Evolutionary conservation across 2,329 filamentous ascomycete genomes (phyloP), one percentile per base, ranked within the genome.

Genomic region (Aspergillus aculeatinus): DNA sequence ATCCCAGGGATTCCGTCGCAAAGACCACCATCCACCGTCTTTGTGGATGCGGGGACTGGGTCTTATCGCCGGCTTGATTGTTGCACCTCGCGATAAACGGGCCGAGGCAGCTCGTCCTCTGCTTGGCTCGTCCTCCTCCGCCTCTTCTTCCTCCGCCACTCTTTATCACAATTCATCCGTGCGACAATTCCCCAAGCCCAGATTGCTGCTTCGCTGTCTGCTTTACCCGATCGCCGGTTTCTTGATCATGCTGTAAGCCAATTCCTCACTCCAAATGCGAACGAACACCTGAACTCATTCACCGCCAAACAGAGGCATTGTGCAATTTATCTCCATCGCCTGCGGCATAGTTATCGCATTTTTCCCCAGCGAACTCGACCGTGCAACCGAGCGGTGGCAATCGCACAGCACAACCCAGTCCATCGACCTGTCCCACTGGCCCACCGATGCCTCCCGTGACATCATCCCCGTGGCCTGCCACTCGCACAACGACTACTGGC

Each of bases 401-500:
- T 68, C 73, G 27, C 67, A 72, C 10, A 73, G 75, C 35, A 67
- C 77, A 23, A 73, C 72, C 16, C 69, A 73, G 56, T 72, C 74
- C 6, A 70, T 76, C 58, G 77, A 79, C 27, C 68, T 76, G 7
- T 63, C 58, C 11, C 72, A 69, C 59, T 80, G 76, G 77, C 78
- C 81, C 0, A 77, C 81, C 1, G 81, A 83, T 66, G 75, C 81
- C 62, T 83, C 82, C 4, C 77, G 76, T 23, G 80, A 81, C 60
- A 78, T 84, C 33, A 68, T 72, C 1, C 82, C 83, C 0, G 78
- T 82, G 12, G 76, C 74, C 33, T 85, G 82, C 60, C 83, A 85
- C 65, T 85, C 82, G 3, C 83, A 86, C 66, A 86, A 86, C 65
- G 83, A 86, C 68, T 85, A 86, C 70, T 85, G 82, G 82, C 81